These are phyloP conservation scores for Carex kokanica DNA, from an alignment of 176 grass and related monocot genomes.

Conservation along the genomic window DNA sequence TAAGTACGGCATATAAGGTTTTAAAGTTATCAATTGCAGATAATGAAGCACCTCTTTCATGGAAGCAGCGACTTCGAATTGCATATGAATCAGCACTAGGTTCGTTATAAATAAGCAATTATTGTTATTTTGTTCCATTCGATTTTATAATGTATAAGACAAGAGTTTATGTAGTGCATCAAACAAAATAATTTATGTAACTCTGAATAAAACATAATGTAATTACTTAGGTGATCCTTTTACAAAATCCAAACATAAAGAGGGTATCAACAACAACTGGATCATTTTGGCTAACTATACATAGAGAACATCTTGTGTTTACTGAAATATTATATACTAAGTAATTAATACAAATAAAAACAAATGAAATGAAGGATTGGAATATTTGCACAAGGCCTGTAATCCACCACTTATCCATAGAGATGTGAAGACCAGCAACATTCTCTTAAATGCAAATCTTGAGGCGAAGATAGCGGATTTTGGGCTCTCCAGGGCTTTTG, in stretches of 20 bases:
- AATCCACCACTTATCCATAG: too few species aligned
- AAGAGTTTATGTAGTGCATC: background rate
- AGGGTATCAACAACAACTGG: too few species aligned
- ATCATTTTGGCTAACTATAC: too few species aligned
- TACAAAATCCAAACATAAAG: too few species aligned
- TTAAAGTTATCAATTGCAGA: background rate
- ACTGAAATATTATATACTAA: background rate
- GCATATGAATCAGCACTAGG: conserved; percentile 19
- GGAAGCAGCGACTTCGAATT: conserved; percentile 19
- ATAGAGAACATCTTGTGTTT: background rate
- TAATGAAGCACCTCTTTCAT: conserved; percentile 2
- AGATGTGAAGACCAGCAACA: too few species aligned
- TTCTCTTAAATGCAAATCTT: too few species aligned
- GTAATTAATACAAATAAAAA: background rate
- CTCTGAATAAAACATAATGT: background rate
- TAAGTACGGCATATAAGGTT: background rate
- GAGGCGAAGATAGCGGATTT: too few species aligned
- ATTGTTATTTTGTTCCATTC: background rate
- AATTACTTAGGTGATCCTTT: background rate
- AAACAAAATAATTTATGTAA: background rate
- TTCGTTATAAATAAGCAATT: background rate
- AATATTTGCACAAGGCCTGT: conserved; percentile 4
- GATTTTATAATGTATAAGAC: background rate
- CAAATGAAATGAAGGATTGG: background rate
- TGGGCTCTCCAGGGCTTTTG: too few species aligned